Percentiles rank a stretch among this genome's conserved stretches.
phyloP scores from a whole-genome alignment of 768 basidiomycete genomes.

The Suillus occidentalis region DNA sequence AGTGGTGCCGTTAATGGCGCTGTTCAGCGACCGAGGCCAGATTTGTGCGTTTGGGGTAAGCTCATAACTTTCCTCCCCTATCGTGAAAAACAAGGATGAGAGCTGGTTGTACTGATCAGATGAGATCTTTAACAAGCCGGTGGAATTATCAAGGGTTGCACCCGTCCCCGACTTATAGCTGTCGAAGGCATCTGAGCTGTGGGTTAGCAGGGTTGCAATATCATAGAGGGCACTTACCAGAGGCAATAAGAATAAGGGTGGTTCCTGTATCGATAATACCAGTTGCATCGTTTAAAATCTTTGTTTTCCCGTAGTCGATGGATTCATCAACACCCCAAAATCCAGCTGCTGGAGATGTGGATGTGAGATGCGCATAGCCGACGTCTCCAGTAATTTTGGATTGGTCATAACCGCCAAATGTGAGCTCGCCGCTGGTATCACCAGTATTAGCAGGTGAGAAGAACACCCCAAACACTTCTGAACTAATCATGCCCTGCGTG shows the following conservation, averaged over 20 bases:
- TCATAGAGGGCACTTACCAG: slow-evolving; percentile 2
- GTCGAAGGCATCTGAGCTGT: slow-evolving; percentile 14
- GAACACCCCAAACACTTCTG: slow-evolving; percentile 32
- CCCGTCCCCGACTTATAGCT: slow-evolving; percentile 12
- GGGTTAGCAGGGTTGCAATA: not conserved
- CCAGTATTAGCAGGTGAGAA: slow-evolving; percentile 26
- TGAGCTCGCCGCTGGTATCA: slow-evolving; percentile 12
- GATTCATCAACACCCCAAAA: slow-evolving; percentile 38
- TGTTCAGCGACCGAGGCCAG: slow-evolving; percentile 36
- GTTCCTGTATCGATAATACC: slow-evolving; percentile 41
- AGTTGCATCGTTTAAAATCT: slow-evolving; percentile 24
- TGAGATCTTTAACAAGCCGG: slow-evolving; percentile 16
- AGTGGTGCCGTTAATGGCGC: slow-evolving; percentile 28
- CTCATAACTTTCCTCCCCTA: slow-evolving; percentile 21
- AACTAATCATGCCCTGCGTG: slow-evolving; percentile 27
- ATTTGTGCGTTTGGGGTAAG: slow-evolving; percentile 32
- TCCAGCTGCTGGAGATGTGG: slow-evolving; percentile 26
- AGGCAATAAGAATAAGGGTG: slow-evolving; percentile 25
- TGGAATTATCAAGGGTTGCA: slow-evolving; percentile 9
- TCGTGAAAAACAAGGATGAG: slow-evolving; percentile 8
- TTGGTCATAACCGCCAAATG: not conserved
- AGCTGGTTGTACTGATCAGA: slow-evolving; percentile 6
- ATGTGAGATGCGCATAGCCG: slow-evolving; percentile 23
- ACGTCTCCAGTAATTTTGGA: not conserved
- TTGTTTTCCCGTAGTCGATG: slow-evolving; percentile 26